These are phyloP conservation scores for Tetrahymena thermophila DNA, from an alignment of 73 alveolate species.

Conservation along the genomic window DNA sequence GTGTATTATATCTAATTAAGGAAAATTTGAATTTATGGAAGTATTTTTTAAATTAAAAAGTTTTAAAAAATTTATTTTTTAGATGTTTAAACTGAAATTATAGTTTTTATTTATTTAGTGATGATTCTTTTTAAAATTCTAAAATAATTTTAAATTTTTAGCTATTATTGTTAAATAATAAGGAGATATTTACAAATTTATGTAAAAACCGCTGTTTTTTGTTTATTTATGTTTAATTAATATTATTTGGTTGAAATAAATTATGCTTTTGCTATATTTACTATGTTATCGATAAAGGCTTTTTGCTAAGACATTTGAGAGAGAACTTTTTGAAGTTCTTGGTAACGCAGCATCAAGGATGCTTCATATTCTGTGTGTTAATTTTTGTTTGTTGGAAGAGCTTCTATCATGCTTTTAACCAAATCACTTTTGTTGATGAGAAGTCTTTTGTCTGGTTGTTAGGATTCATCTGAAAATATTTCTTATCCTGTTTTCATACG, in stretches of 20 bases:
- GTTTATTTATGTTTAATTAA: no score
- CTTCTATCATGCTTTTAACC: neutral
- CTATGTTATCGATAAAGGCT: neutral
- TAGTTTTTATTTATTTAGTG: no score
- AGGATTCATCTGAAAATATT: neutral
- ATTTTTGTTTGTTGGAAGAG: neutral
- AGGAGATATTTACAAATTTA: neutral
- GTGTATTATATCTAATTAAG: no score
- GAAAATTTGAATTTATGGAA: no score
- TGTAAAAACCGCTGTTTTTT: neutral
- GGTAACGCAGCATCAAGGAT: neutral
- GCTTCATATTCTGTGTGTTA: neutral
- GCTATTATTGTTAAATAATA: neutral
- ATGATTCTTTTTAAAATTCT: no score
- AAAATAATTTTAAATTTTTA: no score
- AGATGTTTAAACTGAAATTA: no score
- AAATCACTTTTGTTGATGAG: neutral
- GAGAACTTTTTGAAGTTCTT: neutral
- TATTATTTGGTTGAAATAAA: neutral
- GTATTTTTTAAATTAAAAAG: no score
- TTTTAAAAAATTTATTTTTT: no score
- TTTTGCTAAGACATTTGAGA: neutral
- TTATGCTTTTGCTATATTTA: neutral
- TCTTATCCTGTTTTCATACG: neutral
- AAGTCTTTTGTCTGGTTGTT: neutral